These are phyloP conservation scores for Aurinia saxatilis DNA, from an alignment of 345 rosid genomes.

Conservation along the genomic window DNA sequence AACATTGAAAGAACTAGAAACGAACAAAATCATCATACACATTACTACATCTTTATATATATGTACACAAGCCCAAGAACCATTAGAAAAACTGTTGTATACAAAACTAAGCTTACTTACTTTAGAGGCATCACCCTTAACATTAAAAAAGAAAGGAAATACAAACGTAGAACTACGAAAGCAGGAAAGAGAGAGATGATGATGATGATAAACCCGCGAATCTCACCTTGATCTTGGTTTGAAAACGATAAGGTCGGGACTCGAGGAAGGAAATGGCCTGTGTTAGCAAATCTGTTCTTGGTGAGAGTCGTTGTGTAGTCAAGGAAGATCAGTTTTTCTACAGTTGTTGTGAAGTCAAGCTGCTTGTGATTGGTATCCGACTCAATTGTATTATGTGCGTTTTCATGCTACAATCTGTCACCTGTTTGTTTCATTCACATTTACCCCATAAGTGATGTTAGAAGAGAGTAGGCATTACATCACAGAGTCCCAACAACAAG, in stretches of 20 bases:
- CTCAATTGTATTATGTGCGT: constrained; percentile 77
- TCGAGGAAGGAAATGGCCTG: no score
- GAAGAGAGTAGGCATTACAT: not conserved
- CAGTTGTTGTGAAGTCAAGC: constrained; percentile 72
- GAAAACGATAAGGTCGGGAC: no score
- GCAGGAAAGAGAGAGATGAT: not conserved
- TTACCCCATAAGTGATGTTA: not conserved
- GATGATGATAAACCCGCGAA: constrained; percentile 11
- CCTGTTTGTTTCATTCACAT: constrained; percentile 35
- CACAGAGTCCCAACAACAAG: not conserved
- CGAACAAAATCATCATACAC: constrained; percentile 13
- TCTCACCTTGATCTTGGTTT: no score
- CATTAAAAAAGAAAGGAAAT: not conserved
- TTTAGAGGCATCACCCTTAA: constrained; percentile 18
- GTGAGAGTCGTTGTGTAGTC: no score
- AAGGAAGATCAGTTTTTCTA: constrained; percentile 62
- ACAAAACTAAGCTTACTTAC: constrained; percentile 31
- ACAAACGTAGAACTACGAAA: constrained; percentile 11
- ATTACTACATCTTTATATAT: constrained; percentile 16
- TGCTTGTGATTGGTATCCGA: constrained; percentile 44
- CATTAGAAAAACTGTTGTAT: constrained; percentile 22
- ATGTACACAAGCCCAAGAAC: constrained; percentile 29
- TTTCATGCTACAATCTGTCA: constrained; percentile 89
- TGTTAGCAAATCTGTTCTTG: no score
- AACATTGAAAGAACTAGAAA: not conserved